Base-by-base conservation (phyloP, 495 filamentous ascomycete genomes). In the Neurospora sp. region DNA sequence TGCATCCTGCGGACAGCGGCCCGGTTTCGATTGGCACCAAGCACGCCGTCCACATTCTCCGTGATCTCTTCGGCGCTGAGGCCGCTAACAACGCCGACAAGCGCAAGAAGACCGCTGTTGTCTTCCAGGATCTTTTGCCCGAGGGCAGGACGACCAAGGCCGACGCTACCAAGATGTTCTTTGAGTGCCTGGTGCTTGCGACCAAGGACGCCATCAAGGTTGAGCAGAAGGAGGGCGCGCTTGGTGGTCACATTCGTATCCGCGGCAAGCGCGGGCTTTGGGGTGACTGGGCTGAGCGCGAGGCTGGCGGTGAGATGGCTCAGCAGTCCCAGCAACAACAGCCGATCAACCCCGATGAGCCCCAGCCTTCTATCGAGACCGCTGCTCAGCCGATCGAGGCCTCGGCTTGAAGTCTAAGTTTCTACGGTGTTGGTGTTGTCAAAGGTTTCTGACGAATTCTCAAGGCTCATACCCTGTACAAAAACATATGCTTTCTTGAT, bases 131-230 rank as follows among this genome's bases (percentile, higher is more conserved):
- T 44, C 87, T 99, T 66, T 87, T 97, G 2, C 96, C 96, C 1
- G 92, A 95, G 82, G 80, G 84, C 70, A 89, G 86, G 71, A 93
- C 96, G 3, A 91, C 87, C 70, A 91, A 92, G 78, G 90, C 90
- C 14, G 96, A 98, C 76, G 96, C 96, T 4, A 98, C 96, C 46
- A 97, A 97, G 85, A 97, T 99, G 95, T 99, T 99, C 84, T 98
- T 98, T 74, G 96, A 99, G 83, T 90, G 94, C 42, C 85, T 99
- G 48, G 96, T 98, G 6, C 84, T 99, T 70, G 96, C 96, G 12
- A 99, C 96, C 14, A 98, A 98, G 85, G 96, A 98, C 82, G 96
- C 96, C 42, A 92, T 99, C 78, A 95, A 97, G 80, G 93, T 98
- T n/a, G 94, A 98, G 78, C 96, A 99, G 83, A 84, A 86, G n/a